phyloP scores from a whole-genome alignment of 345 rosid genomes.

The Arabidopsis thaliana region DNA sequence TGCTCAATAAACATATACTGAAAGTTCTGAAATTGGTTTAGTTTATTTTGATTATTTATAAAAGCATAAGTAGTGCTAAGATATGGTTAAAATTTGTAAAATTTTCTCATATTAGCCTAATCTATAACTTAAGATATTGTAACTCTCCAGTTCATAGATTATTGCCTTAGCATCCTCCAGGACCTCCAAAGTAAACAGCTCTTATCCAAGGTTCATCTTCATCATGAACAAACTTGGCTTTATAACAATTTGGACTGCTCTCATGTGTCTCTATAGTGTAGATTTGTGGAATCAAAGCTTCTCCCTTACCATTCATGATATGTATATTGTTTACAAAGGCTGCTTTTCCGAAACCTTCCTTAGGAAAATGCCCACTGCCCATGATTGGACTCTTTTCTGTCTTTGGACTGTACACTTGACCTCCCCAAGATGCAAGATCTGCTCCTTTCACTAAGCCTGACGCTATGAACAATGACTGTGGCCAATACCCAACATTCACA shows the following conservation, averaged over 20 bases:
- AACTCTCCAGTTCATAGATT: not conserved
- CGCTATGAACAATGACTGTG: constrained; percentile 30
- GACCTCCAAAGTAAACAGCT: constrained; percentile 42
- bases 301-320: constrained; percentile 7
- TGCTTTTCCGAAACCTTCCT: constrained; percentile 34
- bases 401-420: constrained; percentile 40
- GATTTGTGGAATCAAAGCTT: constrained; percentile 35
- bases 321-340: constrained; percentile 32
- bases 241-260: constrained; percentile 33
- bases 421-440: constrained; percentile 34
- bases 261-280: constrained; percentile 14
- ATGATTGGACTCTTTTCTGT: constrained; percentile 31
- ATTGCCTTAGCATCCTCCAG: constrained; percentile 27
- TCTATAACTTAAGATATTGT: not conserved
- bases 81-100: not conserved
- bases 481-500: constrained; percentile 44
- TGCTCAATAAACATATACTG: not conserved
- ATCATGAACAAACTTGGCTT: constrained; percentile 32
- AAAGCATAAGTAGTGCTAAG: not conserved
- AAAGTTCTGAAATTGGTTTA: too few relatives aligned
- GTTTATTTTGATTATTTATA: constrained; percentile 24
- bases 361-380: constrained; percentile 48
- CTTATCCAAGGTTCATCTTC: constrained; percentile 26
- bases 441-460: constrained; percentile 31
- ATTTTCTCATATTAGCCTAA: not conserved